Evolutionary conservation across 352 stramenopile species (phyloP).

Genomic region (Lagenidium giganteum): DNA sequence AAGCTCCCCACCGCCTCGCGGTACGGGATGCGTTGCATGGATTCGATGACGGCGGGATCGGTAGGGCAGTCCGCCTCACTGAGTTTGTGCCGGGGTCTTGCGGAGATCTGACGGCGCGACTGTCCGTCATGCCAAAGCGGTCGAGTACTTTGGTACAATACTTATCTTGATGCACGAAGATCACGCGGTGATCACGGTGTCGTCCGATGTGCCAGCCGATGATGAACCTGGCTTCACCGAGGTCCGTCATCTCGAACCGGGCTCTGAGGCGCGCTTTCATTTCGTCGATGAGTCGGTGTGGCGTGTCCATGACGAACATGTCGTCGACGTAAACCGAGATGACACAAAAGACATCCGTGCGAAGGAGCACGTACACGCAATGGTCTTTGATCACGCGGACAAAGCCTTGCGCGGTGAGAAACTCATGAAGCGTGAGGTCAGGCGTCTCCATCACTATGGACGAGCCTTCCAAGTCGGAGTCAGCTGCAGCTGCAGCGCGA

Average conservation of each 20-base stretch:
- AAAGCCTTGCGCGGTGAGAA: conserved; percentile 11
- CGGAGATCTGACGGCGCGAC: background rate
- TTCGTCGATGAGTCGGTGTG: background rate
- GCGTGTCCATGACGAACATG: conserved; percentile 8
- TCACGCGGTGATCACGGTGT: background rate
- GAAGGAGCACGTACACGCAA: too few relatives aligned
- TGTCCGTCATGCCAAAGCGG: background rate
- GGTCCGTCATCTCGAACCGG: conserved; percentile 8
- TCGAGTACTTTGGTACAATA: conserved; percentile 9
- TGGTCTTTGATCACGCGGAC: conserved; percentile 7
- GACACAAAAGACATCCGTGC: background rate
- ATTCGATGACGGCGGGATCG: background rate
- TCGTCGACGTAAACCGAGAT: conserved; percentile 20
- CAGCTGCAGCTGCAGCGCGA: too few relatives aligned
- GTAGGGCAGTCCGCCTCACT: background rate
- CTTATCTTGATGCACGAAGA: conserved; percentile 13
- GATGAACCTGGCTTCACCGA: conserved; percentile 5
- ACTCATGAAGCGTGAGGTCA: conserved; percentile 3
- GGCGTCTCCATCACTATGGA: too few relatives aligned
- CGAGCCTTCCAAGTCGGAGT: too few relatives aligned
- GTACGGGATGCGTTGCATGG: conserved; percentile 7
- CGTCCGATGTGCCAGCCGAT: conserved; percentile 7
- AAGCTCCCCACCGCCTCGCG: conserved; percentile 13
- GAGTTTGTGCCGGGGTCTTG: background rate
- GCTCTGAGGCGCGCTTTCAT: background rate